phyloP scores from a whole-genome alignment of 2,329 filamentous ascomycete genomes.

The Zopfia rhizophila region DNA sequence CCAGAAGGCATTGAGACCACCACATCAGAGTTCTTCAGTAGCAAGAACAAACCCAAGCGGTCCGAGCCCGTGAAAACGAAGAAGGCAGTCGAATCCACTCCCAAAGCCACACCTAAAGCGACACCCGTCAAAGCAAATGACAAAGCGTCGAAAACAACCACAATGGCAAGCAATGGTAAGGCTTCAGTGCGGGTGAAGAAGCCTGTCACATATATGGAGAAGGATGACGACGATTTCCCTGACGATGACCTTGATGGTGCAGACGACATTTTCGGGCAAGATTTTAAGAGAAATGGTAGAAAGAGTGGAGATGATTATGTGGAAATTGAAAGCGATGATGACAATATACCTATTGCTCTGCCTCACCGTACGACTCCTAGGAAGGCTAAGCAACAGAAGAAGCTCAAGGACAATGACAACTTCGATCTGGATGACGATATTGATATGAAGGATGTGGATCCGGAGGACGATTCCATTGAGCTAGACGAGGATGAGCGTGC shows the following conservation, averaged over 20 bases:
- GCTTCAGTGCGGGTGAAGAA: conserved; percentile 55
- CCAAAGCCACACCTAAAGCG: conserved; percentile 51
- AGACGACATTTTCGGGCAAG: conserved; percentile 86
- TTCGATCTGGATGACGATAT: conserved; percentile 59
- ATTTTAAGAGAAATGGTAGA: conserved; percentile 72
- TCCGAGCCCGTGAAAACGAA: conserved; percentile 55
- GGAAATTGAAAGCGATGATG: conserved; percentile 55
- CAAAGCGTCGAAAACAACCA: conserved; percentile 42
- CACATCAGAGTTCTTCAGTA: conserved; percentile 71
- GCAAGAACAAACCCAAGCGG: conserved; percentile 66
- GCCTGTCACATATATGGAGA: conserved; percentile 60
- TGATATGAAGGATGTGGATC: conserved; percentile 63
- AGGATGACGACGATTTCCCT: conserved; percentile 66
- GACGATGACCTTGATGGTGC: conserved; percentile 64
- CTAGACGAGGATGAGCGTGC: conserved; percentile 57
- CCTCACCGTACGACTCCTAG: conserved; percentile 51
- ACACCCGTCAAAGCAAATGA: conserved; percentile 46
- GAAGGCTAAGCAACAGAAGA: conserved; percentile 55
- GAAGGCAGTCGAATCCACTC: conserved; percentile 33
- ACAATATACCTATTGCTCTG: conserved; percentile 39
- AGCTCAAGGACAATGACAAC: conserved; percentile 54
- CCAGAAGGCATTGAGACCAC: conserved; percentile 67
- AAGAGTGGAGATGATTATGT: conserved; percentile 76
- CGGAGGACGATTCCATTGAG: conserved; percentile 57
- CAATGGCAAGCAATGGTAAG: conserved; percentile 48